These are phyloP conservation scores for Colletotrichum camelliae DNA, from an alignment of 2,329 filamentous ascomycete genomes.

Conservation along the genomic window DNA sequence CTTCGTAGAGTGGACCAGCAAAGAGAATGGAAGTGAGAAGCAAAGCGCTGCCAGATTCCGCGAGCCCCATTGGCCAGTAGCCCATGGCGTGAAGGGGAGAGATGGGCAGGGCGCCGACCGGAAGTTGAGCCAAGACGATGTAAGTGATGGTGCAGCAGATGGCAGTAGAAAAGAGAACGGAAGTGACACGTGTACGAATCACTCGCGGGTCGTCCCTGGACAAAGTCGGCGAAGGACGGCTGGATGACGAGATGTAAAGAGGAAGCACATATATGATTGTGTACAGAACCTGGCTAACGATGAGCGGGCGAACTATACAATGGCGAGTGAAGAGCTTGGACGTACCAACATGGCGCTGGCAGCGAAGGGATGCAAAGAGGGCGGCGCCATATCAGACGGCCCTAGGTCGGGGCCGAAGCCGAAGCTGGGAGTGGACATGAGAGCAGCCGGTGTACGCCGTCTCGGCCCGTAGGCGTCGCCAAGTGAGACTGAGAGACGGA, in stretches of 20 bases:
- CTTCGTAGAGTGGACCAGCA: constrained; percentile 82
- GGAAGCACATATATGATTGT: constrained; percentile 90
- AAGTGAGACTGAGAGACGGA: neutral
- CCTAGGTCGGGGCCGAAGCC: neutral
- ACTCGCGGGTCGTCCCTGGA: constrained; percentile 88
- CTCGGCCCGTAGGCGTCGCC: neutral
- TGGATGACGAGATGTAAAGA: constrained; percentile 82
- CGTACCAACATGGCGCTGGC: constrained; percentile 23
- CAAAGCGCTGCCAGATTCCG: constrained; percentile 69
- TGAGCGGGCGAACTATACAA: neutral
- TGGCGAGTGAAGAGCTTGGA: neutral
- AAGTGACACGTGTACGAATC: constrained; percentile 84
- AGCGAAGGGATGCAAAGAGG: neutral
- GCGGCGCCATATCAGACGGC: neutral
- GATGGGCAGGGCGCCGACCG: constrained; percentile 50
- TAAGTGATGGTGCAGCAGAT: constrained; percentile 71
- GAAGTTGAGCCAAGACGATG: constrained; percentile 56
- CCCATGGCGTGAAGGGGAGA: constrained; percentile 75
- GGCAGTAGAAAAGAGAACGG: constrained; percentile 78
- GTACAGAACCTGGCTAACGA: constrained; percentile 68
- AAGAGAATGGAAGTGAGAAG: constrained; percentile 81
- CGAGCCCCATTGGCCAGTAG: constrained; percentile 75
- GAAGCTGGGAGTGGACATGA: neutral
- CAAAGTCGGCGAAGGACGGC: constrained; percentile 78
- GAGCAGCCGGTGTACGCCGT: neutral